Evolutionary conservation across 305 asterid genomes (phyloP).

Genomic region (Fraxinus sp.): DNA sequence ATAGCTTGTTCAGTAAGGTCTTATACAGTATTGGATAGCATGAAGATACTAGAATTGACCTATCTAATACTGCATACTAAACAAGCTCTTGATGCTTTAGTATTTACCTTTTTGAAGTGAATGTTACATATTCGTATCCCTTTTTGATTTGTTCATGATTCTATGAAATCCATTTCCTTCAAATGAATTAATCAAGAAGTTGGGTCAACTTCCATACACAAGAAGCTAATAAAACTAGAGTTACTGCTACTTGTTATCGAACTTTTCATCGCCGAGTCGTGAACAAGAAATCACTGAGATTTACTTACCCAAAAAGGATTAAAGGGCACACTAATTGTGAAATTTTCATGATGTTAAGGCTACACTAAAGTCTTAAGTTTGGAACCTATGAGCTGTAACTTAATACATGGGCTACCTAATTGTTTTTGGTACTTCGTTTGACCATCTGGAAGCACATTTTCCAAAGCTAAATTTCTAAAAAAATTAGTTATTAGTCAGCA

Average conservation of each 20-base stretch:
- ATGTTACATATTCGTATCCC: background rate
- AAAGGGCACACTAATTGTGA: background rate
- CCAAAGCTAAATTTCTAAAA: slow-evolving; percentile 7
- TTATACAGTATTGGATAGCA: background rate
- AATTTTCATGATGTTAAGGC: background rate
- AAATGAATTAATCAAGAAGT: background rate
- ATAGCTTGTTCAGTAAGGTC: background rate
- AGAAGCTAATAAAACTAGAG: background rate
- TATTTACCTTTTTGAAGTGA: background rate
- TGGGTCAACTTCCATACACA: background rate
- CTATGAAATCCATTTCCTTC: background rate
- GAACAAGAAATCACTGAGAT: background rate
- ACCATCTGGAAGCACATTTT: slow-evolving; percentile 22
- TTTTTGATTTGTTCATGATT: background rate
- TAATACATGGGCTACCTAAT: slow-evolving; percentile 16
- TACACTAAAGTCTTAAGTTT: background rate
- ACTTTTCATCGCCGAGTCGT: background rate
- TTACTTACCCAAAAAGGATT: background rate
- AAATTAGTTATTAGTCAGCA: background rate
- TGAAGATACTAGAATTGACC: background rate
- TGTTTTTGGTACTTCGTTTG: slow-evolving; percentile 16
- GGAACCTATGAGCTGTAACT: slow-evolving; percentile 5
- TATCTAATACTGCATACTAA: background rate
- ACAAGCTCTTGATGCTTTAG: background rate
- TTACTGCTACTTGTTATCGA: background rate